Percentiles rank a stretch among this genome's conserved stretches.
Conservation (phyloP, 2,329 filamentous ascomycete species). For the Penicillium sp. region DNA sequence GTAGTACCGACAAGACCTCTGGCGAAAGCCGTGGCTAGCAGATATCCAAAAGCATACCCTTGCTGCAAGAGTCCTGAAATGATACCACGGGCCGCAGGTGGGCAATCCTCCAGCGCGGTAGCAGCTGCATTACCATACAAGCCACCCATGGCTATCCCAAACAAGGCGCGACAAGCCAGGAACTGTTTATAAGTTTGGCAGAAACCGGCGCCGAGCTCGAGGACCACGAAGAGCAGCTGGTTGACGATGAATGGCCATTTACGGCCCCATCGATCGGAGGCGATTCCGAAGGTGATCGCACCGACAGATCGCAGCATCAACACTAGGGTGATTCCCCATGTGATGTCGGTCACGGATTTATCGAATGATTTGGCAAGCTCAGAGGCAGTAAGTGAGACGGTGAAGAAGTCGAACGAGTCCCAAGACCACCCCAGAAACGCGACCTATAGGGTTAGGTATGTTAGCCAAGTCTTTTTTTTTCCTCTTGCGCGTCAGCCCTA, state of each 20-base stretch:
- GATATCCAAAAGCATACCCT: constrained; percentile 63
- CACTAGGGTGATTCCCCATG: constrained; percentile 58
- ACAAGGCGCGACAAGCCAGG: constrained; percentile 58
- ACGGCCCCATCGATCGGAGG: constrained; percentile 53
- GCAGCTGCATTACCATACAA: constrained; percentile 62
- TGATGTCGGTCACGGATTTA: constrained; percentile 57
- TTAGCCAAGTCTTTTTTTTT: not conserved
- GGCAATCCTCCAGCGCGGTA: constrained; percentile 62
- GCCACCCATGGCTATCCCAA: constrained; percentile 64
- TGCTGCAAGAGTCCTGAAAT: constrained; percentile 63
- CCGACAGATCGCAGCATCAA: constrained; percentile 63
- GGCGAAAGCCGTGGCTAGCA: constrained; percentile 58
- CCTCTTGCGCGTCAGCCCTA: not conserved
- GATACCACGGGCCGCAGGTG: constrained; percentile 56
- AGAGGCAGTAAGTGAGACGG: constrained; percentile 56
- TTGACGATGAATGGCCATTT: constrained; percentile 63
- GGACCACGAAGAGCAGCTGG: constrained; percentile 59
- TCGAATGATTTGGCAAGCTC: constrained; percentile 54
- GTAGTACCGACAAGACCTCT: constrained; percentile 63
- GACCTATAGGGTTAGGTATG: constrained; percentile 26
- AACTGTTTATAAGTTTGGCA: constrained; percentile 58
- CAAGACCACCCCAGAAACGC: constrained; percentile 52
- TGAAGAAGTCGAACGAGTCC: constrained; percentile 63
- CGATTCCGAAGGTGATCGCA: constrained; percentile 56
- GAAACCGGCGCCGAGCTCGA: constrained; percentile 62